Conservation (phyloP, 192 early-diverging fungal genomes). For the Helicostylum pulchrum region DNA sequence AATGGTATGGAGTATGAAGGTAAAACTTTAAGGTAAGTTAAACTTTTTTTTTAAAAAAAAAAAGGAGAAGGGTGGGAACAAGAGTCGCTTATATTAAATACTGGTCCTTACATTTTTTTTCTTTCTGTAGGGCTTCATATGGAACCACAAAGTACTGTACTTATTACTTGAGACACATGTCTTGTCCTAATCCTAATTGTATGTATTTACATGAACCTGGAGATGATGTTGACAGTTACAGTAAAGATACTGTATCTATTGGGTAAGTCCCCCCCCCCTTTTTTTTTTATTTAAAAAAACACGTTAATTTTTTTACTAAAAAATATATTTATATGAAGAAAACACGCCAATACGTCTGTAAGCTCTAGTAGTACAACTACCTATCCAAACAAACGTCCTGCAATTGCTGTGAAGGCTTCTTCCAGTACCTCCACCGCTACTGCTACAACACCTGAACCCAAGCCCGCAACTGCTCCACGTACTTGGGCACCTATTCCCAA, state of each 20-base stretch:
- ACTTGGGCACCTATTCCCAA: constrained; percentile 29
- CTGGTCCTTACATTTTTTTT: too few relatives aligned
- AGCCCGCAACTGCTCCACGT: constrained; percentile 3
- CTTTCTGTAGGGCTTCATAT: constrained; percentile 84
- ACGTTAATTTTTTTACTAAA: too few relatives aligned
- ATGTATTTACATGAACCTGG: constrained; percentile 95
- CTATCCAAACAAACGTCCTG: constrained; percentile 10
- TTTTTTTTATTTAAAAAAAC: not conserved
- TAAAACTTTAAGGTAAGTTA: constrained; percentile 70
- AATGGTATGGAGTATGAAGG: constrained; percentile 89
- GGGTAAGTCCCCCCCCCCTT: constrained; percentile 18
- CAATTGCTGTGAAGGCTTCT: not conserved
- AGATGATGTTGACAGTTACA: constrained; percentile 89
- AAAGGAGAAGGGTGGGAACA: not conserved
- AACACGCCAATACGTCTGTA: constrained; percentile 8
- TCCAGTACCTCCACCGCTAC: not conserved
- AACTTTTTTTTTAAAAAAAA: not conserved
- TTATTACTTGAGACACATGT: constrained; percentile 86
- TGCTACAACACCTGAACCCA: not conserved
- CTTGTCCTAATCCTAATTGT: constrained; percentile 91
- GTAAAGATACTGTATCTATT: constrained; percentile 63
- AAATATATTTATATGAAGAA: too few relatives aligned
- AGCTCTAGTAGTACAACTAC: not conserved
- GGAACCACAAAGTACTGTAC: constrained; percentile 99
- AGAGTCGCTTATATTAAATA: not conserved